Evolutionary conservation across 345 rosid species (phyloP), one percentile per base, ranked within the genome.

Genomic region (Acer yangbiense): DNA sequence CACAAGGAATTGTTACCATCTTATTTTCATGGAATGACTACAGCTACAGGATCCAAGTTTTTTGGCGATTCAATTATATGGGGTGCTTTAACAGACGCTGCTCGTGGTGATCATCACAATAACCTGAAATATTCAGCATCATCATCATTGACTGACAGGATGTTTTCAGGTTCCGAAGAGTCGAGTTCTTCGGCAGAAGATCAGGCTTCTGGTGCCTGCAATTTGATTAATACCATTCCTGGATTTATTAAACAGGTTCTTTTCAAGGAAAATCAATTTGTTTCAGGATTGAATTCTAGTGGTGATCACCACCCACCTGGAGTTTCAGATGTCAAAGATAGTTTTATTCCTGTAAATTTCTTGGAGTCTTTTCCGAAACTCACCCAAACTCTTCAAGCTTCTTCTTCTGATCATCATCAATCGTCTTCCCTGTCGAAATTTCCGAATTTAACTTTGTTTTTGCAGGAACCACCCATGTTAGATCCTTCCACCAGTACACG

Each of bases 391-490:
- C 39, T 35, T 4, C 84, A 74, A 77, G 73, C 54, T 12, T 68
- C 85, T 12, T 65, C 84, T 14, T n/a, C 23, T 60, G 64, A 60
- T 60, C 64, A 60, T n/a, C 63, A 58, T 14, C 86, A 81, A 0
- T 65, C 83, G 20, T 74, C 83, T 66, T 70, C 80, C 16, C 43
- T 72, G 39, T 81, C 87, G 7, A 89, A 83, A 63, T 78, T 83
- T 72, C 93, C 94, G 76, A 87, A 87, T 50, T 82, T 93, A 55
- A 77, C 87, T 75, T 83, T 94, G 83, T 88, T 89, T 81, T 81
- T 85, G 67, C 87, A 83, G 75, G 94, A 89, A 69, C 89, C 93
- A 29, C 13, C 71, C 41, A 73, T 72, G 64, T 65, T 73, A 65
- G 77, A 78, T 75, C 86, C 85, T 20, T 54, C 84, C 14, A 63